Percentiles rank a stretch among this genome's conserved stretches.
Conservation (phyloP, 2,329 filamentous ascomycete species). For the Cladosporium velox region DNA sequence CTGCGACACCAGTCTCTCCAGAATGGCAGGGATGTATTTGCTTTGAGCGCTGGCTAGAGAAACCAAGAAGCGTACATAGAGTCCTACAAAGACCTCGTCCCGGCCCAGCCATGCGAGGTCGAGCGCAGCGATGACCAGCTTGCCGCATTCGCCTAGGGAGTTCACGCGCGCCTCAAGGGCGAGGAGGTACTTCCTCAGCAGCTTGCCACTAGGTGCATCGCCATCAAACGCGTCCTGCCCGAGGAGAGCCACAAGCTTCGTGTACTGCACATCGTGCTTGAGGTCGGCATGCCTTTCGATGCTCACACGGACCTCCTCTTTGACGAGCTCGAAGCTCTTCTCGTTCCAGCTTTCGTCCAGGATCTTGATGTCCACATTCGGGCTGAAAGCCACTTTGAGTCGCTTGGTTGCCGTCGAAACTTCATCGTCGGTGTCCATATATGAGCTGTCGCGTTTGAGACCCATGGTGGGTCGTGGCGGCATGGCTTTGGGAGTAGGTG, state of each 20-base stretch:
- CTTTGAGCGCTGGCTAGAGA: slow-evolving; percentile 79
- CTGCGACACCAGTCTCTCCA: slow-evolving; percentile 78
- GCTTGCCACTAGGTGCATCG: slow-evolving; percentile 53
- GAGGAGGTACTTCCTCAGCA: slow-evolving; percentile 60
- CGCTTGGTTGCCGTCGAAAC: slow-evolving; percentile 45
- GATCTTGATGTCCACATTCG: slow-evolving; percentile 49
- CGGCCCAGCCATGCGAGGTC: slow-evolving; percentile 63
- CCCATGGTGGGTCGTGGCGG: slow-evolving; percentile 35
- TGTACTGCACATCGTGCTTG: slow-evolving; percentile 59
- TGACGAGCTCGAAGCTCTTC: slow-evolving; percentile 59
- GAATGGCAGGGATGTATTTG: slow-evolving; percentile 70
- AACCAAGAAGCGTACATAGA: slow-evolving; percentile 59
- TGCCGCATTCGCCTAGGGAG: slow-evolving; percentile 57
- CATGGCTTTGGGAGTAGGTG: slow-evolving; percentile 33
- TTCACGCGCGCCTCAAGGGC: slow-evolving; percentile 61
- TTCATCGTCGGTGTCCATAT: slow-evolving; percentile 41
- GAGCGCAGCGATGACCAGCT: slow-evolving; percentile 60
- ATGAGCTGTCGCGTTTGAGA: slow-evolving; percentile 41
- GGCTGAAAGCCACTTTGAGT: slow-evolving; percentile 51
- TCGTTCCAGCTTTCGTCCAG: slow-evolving; percentile 47
- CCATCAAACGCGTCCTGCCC: slow-evolving; percentile 31
- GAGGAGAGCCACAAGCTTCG: slow-evolving; percentile 47
- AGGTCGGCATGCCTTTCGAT: slow-evolving; percentile 43
- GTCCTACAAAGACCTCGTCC: slow-evolving; percentile 59
- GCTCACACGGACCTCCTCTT: slow-evolving; percentile 62